Evolutionary conservation across 2,329 filamentous ascomycete genomes (phyloP).

Genomic region (Calonectria honghensis): DNA sequence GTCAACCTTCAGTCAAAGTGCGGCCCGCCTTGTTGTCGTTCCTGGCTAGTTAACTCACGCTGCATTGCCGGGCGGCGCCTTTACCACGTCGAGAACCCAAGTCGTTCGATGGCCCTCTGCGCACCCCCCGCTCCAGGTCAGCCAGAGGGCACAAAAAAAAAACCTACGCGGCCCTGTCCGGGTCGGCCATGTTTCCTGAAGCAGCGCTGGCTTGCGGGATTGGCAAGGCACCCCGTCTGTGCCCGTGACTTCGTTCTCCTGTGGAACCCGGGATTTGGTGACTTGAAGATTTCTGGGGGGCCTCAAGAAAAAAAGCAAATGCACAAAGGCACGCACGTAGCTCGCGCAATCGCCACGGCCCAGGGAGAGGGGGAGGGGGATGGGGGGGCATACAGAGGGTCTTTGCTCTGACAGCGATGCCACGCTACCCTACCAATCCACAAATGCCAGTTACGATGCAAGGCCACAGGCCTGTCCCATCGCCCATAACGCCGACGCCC

Average conservation of each 20-base stretch:
- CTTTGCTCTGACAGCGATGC: conserved; percentile 30
- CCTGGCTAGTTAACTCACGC: conserved; percentile 1
- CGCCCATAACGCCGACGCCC: conserved; percentile 23
- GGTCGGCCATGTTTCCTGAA: conserved; percentile 37
- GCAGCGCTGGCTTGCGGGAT: conserved; percentile 38
- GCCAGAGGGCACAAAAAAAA: background rate
- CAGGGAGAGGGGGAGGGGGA: background rate
- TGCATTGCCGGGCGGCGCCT: conserved; percentile 26
- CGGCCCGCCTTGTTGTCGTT: conserved; percentile 15
- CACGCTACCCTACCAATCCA: conserved; percentile 33
- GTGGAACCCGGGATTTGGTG: conserved; percentile 36
- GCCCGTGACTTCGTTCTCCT: conserved; percentile 31
- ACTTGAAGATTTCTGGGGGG: conserved; percentile 23
- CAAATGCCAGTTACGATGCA: conserved; percentile 28
- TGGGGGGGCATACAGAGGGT: background rate
- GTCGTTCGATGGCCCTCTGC: conserved; percentile 31
- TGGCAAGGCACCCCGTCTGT: conserved; percentile 27
- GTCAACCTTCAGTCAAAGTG: conserved; percentile 33
- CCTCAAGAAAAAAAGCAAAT: conserved; percentile 30
- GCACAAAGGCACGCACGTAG: conserved; percentile 13
- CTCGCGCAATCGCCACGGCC: conserved; percentile 4
- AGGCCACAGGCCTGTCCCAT: conserved; percentile 1
- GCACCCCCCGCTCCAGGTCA: conserved; percentile 4
- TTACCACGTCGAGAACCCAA: conserved; percentile 30
- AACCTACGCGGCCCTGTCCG: conserved; percentile 23